Conservation (phyloP, 2,329 filamentous ascomycete species). For the Fusarium udum region DNA sequence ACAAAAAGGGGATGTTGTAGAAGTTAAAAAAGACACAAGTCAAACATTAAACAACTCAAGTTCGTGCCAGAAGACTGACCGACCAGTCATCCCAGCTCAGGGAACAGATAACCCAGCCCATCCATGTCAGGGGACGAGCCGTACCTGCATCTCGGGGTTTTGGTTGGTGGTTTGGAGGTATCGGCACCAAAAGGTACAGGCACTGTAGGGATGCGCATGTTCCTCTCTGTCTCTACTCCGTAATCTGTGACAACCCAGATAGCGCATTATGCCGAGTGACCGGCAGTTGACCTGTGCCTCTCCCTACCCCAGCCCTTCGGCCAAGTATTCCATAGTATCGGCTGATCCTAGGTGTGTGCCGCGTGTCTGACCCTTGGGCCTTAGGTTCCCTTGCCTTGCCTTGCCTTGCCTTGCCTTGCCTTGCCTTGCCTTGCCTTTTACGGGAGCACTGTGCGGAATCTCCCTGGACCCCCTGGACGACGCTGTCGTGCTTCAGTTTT, state of each 20-base stretch:
- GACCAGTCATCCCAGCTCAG: constrained; percentile 8
- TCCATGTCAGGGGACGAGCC: constrained; percentile 43
- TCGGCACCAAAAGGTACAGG: constrained; percentile 1
- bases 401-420: background rate
- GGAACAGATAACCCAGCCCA: constrained; percentile 10
- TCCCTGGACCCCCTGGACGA: background rate
- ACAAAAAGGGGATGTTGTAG: constrained; percentile 6
- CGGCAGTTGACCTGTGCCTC: constrained; percentile 10
- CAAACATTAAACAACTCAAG: constrained; percentile 13
- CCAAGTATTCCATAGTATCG: constrained; percentile 20
- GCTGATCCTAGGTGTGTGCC: background rate
- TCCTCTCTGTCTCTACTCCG: constrained; percentile 27
- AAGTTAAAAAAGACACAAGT: constrained; percentile 15
- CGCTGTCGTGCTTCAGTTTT: constrained; percentile 5
- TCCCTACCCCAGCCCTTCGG: constrained; percentile 6
- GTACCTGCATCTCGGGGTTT: constrained; percentile 39
- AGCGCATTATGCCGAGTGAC: constrained; percentile 10
- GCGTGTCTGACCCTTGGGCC: background rate
- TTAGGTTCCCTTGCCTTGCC: background rate
- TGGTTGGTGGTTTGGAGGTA: constrained; percentile 39
- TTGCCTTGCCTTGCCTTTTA: background rate
- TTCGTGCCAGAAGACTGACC: constrained; percentile 24
- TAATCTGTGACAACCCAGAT: constrained; percentile 30
- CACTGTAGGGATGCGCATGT: constrained; percentile 2
- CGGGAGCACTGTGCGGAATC: constrained; percentile 18